Evolutionary conservation across 2,329 filamentous ascomycete genomes (phyloP), one percentile per base, ranked within the genome.

Genomic region (Beauveria bassiana): DNA sequence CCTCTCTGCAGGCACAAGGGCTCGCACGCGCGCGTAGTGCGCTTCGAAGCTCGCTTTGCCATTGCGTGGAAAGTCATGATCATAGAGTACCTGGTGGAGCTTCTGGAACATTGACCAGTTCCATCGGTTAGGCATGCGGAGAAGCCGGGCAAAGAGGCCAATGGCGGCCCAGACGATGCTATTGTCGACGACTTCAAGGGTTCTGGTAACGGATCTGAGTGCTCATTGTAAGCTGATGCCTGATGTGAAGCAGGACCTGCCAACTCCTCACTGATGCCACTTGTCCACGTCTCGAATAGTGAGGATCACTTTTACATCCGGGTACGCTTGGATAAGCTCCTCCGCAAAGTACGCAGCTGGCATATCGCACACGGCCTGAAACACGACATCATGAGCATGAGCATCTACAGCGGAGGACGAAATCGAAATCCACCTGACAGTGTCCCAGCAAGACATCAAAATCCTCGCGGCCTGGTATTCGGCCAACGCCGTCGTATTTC

Each of bases 21-120:
- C 61, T 7, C 66, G 58, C 7, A 70, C 43, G 16, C 62, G 55
- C 7, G 56, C 64, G 46, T 70, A 68, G 43, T 70, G 67, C 10
- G 65, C 64, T 10, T 62, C 57, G 51, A 68, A 70, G 34, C 63
- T 62, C 5, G 57, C 61, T 12, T 54, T 63, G 1, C 64, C 64
- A 34, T 62, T 56, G 31, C 40, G 49, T 9, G 55, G 54, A 9
- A 58, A 62, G 22, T 55, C 59, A 22, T 59, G 53, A n/a, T 56
- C 57, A 22, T 59, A 61, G 14, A 64, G 20, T 5, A 61, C 59
- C 64, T 65, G 61, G 26, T 62, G 51, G 68, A 66, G 68, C 9
- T 68, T 69, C 22, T 62, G 61, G 26, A 64, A 53, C 9, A 63
- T 55, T 31, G 63, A 51, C 51, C 59, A 55, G 42, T 61, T 54